Evolutionary conservation across 225 moss, liverwort and hornwort genomes (phyloP).

Genomic region (Marchantia paleacea): DNA sequence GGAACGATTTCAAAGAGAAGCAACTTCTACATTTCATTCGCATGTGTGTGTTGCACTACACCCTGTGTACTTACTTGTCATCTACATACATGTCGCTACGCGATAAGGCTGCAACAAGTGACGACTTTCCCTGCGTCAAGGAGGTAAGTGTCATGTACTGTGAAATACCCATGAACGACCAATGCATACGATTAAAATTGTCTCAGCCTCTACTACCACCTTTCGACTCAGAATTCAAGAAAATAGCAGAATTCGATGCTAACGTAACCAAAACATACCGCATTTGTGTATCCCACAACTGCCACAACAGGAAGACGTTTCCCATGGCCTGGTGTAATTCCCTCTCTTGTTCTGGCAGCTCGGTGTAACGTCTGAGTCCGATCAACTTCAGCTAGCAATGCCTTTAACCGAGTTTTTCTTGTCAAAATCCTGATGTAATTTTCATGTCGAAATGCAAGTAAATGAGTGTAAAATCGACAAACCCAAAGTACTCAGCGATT

Average conservation of each 20-base stretch:
- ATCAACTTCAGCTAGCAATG: conserved; percentile 65
- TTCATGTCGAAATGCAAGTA: neutral
- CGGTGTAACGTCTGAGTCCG: conserved; percentile 82
- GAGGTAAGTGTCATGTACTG: conserved; percentile 3
- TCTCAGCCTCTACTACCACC: too few relatives aligned
- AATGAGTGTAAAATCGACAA: neutral
- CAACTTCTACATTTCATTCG: neutral
- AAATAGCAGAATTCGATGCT: neutral
- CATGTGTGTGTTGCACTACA: neutral
- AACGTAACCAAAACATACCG: conserved; percentile 40
- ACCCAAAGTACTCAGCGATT: neutral
- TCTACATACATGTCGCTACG: conserved; percentile 76
- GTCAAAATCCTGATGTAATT: conserved; percentile 51
- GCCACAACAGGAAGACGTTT: conserved; percentile 69
- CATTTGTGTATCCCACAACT: conserved; percentile 91
- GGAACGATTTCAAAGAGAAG: neutral
- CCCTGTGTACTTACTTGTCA: conserved; percentile 55
- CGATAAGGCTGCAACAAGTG: conserved; percentile 85
- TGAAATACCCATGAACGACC: neutral
- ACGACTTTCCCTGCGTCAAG: conserved; percentile 68
- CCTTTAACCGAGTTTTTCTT: conserved; percentile 64
- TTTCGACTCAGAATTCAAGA: neutral
- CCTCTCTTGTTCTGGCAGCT: conserved; percentile 71
- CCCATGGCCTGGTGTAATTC: conserved; percentile 38
- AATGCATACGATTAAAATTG: neutral